phyloP scores from a whole-genome alignment of 306 rosid species.

The Echinosophora koreensis region DNA sequence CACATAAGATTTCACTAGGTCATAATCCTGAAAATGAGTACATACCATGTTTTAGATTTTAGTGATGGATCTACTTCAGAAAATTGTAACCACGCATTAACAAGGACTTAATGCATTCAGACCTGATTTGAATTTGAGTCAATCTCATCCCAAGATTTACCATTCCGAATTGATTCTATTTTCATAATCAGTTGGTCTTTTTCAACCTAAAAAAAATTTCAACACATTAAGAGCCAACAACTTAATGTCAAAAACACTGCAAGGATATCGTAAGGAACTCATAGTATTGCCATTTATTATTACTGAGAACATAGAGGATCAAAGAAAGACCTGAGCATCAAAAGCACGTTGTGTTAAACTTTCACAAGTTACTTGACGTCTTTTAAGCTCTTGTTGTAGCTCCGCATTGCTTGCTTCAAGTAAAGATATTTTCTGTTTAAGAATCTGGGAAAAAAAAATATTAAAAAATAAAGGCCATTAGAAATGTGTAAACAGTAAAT shows the following conservation, averaged over 20 bases:
- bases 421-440: conserved; percentile 84
- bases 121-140: conserved; percentile 82
- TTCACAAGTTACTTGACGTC: conserved; percentile 44
- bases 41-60: conserved; percentile 35
- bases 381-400: conserved; percentile 72
- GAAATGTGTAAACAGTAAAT: conserved; percentile 23
- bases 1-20: conserved; percentile 70
- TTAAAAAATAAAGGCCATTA: conserved; percentile 21
- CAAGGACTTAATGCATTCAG: conserved; percentile 26
- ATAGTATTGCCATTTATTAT: conserved; percentile 37
- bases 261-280: conserved; percentile 39
- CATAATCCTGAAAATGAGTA: conserved; percentile 67
- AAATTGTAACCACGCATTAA: conserved; percentile 22
- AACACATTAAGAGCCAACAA: conserved; percentile 25
- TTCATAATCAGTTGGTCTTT: conserved; percentile 73
- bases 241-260: conserved; percentile 22
- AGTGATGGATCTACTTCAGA: conserved; percentile 29
- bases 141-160: conserved; percentile 91
- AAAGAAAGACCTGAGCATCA: conserved; percentile 51
- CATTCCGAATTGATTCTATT: conserved; percentile 80
- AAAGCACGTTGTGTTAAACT: conserved; percentile 48
- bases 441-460: conserved; percentile 65
- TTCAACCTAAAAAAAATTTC: conserved; percentile 73
- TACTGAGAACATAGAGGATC: conserved; percentile 33
- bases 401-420: conserved; percentile 92